phyloP scores from a whole-genome alignment of 352 stramenopile genomes.

The Phytophthora chlamydospora region DNA sequence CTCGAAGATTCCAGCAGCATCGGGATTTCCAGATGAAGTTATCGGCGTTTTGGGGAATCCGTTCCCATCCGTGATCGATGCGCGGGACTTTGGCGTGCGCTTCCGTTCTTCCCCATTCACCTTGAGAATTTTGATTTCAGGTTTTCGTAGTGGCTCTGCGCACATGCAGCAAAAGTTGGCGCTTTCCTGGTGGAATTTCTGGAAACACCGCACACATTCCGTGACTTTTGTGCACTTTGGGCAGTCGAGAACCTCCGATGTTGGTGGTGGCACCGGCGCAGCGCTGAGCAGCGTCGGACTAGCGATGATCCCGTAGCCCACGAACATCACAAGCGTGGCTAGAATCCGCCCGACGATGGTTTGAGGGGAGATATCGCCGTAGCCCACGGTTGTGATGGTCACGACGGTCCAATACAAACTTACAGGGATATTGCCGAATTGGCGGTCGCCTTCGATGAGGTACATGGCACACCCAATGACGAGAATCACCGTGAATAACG shows the following conservation, averaged over 20 bases:
- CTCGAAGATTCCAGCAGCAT: background rate
- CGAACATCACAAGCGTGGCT: slow-evolving; percentile 83
- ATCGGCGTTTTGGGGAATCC: slow-evolving; percentile 3
- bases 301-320: slow-evolving; percentile 84
- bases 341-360: slow-evolving; percentile 81
- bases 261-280: slow-evolving; percentile 19
- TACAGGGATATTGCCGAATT: slow-evolving; percentile 85
- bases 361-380: slow-evolving; percentile 80
- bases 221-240: slow-evolving; percentile 51
- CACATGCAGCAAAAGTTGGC: slow-evolving; percentile 83
- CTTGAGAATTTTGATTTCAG: slow-evolving; percentile 54
- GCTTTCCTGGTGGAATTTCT: slow-evolving; percentile 77
- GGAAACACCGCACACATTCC: slow-evolving; percentile 73
- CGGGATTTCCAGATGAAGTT: background rate
- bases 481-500: slow-evolving; percentile 75
- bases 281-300: slow-evolving; percentile 67
- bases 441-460: slow-evolving; percentile 73
- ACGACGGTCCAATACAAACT: slow-evolving; percentile 88
- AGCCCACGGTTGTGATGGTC: slow-evolving; percentile 86
- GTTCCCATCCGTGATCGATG: slow-evolving; percentile 23
- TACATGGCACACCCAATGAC: slow-evolving; percentile 88
- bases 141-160: slow-evolving; percentile 55
- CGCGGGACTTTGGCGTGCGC: slow-evolving; percentile 51
- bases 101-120: slow-evolving; percentile 46
- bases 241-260: slow-evolving; percentile 25